These are phyloP conservation scores for Hypoxylon perforatum DNA, from an alignment of 495 filamentous ascomycete genomes.

Conservation along the genomic window DNA sequence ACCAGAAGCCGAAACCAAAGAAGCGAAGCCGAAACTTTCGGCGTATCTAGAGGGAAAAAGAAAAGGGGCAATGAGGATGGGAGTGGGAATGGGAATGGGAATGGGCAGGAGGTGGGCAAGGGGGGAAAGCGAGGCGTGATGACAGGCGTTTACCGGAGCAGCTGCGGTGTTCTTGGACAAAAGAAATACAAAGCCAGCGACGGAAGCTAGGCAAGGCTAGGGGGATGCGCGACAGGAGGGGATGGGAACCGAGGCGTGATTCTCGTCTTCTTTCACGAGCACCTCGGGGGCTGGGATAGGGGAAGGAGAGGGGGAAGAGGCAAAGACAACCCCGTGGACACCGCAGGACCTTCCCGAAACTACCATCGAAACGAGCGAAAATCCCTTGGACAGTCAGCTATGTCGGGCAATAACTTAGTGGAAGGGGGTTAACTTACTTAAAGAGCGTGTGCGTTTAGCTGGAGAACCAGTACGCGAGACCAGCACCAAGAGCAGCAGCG, in stretches of 20 bases:
- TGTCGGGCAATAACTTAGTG: background rate
- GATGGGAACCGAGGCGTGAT: no score
- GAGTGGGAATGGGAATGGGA: background rate
- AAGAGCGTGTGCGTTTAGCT: constrained; percentile 15
- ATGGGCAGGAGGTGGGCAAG: no score
- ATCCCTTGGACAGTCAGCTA: background rate
- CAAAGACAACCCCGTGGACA: constrained; percentile 25
- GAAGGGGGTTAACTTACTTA: background rate
- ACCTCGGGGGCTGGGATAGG: no score
- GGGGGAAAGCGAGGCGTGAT: no score
- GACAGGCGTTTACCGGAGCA: background rate
- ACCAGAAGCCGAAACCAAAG: background rate
- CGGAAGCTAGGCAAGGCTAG: background rate
- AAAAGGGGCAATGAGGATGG: background rate
- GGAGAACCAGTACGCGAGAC: constrained; percentile 36
- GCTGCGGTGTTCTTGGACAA: constrained; percentile 1
- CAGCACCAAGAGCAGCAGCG: constrained; percentile 28
- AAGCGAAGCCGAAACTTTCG: constrained; percentile 8
- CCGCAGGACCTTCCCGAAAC: constrained; percentile 35
- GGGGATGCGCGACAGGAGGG: background rate
- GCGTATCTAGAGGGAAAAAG: no score
- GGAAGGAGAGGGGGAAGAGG: no score
- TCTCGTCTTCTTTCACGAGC: no score
- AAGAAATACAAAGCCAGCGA: background rate
- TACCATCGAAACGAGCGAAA: background rate